These are phyloP conservation scores for Aspergillus cavernicola DNA, from an alignment of 495 filamentous ascomycete species.

Conservation along the genomic window DNA sequence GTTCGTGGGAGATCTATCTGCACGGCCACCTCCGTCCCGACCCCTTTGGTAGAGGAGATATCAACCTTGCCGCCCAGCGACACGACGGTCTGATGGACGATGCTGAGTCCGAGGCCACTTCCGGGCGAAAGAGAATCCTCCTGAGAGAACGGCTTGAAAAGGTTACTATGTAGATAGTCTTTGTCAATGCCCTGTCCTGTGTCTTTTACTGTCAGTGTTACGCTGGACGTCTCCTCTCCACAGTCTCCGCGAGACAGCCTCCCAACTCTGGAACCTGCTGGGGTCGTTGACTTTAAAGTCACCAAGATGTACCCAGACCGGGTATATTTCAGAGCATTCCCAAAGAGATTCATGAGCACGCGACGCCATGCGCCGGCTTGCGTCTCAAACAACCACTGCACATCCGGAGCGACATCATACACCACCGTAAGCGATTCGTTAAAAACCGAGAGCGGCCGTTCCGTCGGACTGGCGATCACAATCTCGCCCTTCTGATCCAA, in stretches of 20 bases:
- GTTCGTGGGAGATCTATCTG: not conserved
- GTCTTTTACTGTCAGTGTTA: slow-evolving; percentile 19
- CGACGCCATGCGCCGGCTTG: slow-evolving; percentile 59
- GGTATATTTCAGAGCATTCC: slow-evolving; percentile 46
- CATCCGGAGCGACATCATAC: slow-evolving; percentile 50
- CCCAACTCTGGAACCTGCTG: not conserved
- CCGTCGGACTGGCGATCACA: slow-evolving; percentile 15
- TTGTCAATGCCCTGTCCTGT: slow-evolving; percentile 35
- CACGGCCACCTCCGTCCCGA: slow-evolving; percentile 8
- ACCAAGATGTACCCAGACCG: slow-evolving; percentile 36
- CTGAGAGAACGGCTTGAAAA: slow-evolving; percentile 48
- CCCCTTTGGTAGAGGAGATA: slow-evolving; percentile 30
- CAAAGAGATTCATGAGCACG: slow-evolving; percentile 46
- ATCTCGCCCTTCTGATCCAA: not conserved
- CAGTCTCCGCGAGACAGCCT: not conserved
- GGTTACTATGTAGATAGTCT: slow-evolving; percentile 38
- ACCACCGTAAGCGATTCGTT: slow-evolving; percentile 42
- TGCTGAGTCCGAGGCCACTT: slow-evolving; percentile 42
- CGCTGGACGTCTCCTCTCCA: not conserved
- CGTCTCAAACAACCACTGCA: slow-evolving; percentile 52
- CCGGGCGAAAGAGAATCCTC: slow-evolving; percentile 44
- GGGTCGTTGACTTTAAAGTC: slow-evolving; percentile 15
- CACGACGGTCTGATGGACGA: slow-evolving; percentile 39
- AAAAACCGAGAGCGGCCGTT: slow-evolving; percentile 16
- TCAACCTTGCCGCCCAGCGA: slow-evolving; percentile 40